phyloP scores from a whole-genome alignment of 75 land plant species.

The Pinus taeda region DNA sequence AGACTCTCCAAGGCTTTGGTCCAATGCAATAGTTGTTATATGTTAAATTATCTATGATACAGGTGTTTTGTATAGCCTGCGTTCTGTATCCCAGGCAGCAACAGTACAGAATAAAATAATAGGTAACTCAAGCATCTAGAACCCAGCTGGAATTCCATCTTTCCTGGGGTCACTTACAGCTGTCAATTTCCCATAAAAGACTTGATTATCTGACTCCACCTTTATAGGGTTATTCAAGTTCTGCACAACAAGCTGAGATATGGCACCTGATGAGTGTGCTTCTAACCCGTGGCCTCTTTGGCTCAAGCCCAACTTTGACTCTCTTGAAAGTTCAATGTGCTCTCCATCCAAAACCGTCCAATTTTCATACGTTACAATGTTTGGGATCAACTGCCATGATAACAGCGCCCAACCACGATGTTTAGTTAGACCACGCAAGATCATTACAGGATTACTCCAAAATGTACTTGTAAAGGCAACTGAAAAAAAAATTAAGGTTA shows the following conservation, averaged over 20 bases:
- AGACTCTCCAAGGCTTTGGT: no score
- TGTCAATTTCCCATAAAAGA: slow-evolving; percentile 59
- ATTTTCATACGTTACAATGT: slow-evolving; percentile 71
- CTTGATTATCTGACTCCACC: not conserved
- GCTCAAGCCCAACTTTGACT: slow-evolving; percentile 38
- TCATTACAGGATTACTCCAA: no score
- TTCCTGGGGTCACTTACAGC: slow-evolving; percentile 91
- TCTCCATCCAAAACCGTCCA: slow-evolving; percentile 74
- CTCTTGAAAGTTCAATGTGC: slow-evolving; percentile 52
- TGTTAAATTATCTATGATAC: no score
- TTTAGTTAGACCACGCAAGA: no score
- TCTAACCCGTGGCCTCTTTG: slow-evolving; percentile 61
- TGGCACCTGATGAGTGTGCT: slow-evolving; percentile 32
- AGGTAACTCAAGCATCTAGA: not conserved
- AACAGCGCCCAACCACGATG: no score
- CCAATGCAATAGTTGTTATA: no score
- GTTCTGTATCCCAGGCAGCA: no score
- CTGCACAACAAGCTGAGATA: slow-evolving; percentile 77
- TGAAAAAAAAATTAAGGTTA: not conserved
- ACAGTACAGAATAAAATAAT: no score
- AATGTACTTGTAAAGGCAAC: no score
- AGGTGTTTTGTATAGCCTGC: no score
- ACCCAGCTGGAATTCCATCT: slow-evolving; percentile 67
- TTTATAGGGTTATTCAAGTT: slow-evolving; percentile 26
- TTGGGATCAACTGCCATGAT: slow-evolving; percentile 73